Percentiles rank a stretch among this genome's conserved stretches.
These are phyloP conservation scores for Pelargonium australe DNA, from an alignment of 441 rosid species.

Conservation along the genomic window DNA sequence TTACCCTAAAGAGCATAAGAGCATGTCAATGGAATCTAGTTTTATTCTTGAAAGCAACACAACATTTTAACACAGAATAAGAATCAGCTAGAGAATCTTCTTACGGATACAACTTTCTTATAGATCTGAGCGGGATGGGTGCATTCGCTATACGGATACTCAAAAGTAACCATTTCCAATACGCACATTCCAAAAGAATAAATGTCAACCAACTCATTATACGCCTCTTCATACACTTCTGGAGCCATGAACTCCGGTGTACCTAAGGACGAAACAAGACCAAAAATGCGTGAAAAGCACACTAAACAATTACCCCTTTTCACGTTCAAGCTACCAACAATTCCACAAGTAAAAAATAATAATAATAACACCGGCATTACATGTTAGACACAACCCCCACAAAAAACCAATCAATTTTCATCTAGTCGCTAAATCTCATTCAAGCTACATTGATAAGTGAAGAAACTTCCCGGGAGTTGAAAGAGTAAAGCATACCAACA, in stretches of 20 bases:
- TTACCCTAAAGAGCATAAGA: slow-evolving; percentile 15
- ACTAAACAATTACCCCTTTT: not conserved
- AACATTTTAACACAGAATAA: not conserved
- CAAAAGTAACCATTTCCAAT: slow-evolving; percentile 90
- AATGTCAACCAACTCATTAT: slow-evolving; percentile 84
- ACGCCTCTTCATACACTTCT: slow-evolving; percentile 88
- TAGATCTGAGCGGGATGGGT: slow-evolving; percentile 86
- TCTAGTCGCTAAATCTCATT: slow-evolving; percentile 7
- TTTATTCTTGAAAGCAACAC: not conserved
- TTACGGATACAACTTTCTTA: slow-evolving; percentile 94
- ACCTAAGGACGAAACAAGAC: slow-evolving; percentile 37
- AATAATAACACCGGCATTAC: too few species aligned
- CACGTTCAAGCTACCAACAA: too few species aligned
- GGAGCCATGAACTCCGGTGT: slow-evolving; percentile 99
- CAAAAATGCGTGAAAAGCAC: not conserved
- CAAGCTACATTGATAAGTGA: not conserved
- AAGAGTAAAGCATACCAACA: slow-evolving; percentile 52
- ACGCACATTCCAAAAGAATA: slow-evolving; percentile 97
- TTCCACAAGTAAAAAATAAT: too few species aligned
- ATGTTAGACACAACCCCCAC: too few species aligned
- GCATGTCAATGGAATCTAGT: not conserved
- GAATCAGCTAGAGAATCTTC: slow-evolving; percentile 16
- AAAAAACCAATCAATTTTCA: not conserved
- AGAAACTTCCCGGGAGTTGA: not conserved
- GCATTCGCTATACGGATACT: slow-evolving; percentile 92